A percentile compares a stretch with the other conserved stretches of the same genome.
Conservation (phyloP, 2,329 filamentous ascomycete species). For the Dothistroma pini region DNA sequence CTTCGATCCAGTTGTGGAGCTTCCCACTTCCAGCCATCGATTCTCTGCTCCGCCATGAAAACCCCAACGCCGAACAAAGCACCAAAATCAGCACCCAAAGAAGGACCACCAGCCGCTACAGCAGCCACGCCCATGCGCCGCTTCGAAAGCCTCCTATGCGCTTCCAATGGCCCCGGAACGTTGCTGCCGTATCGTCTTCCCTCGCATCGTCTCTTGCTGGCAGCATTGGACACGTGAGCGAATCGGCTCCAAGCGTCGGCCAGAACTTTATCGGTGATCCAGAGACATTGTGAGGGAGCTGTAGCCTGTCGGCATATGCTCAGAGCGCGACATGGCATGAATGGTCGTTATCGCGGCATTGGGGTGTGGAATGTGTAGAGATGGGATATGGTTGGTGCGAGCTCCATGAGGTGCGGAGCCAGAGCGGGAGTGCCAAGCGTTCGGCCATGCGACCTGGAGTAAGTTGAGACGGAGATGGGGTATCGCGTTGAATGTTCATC, state of each 20-base stretch:
- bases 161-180: slow-evolving; percentile 61
- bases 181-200: slow-evolving; percentile 54
- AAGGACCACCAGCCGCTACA: slow-evolving; percentile 9
- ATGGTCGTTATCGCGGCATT: slow-evolving; percentile 10
- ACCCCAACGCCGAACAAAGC: slow-evolving; percentile 29
- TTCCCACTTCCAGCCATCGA: slow-evolving; percentile 25
- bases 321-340: slow-evolving; percentile 28
- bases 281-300: slow-evolving; percentile 45
- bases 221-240: slow-evolving; percentile 36
- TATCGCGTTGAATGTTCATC: background rate
- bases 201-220: slow-evolving; percentile 23
- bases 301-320: slow-evolving; percentile 15
- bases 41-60: slow-evolving; percentile 10
- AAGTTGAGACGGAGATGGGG: slow-evolving; percentile 1
- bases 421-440: slow-evolving; percentile 16
- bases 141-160: slow-evolving; percentile 53
- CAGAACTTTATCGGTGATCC: slow-evolving; percentile 59
- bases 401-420: background rate
- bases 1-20: slow-evolving; percentile 16
- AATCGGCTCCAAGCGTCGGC: slow-evolving; percentile 51
- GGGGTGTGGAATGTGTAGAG: slow-evolving; percentile 4
- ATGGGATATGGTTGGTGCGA: background rate
- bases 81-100: slow-evolving; percentile 27
- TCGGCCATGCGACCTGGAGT: slow-evolving; percentile 5
- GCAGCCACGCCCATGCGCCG: slow-evolving; percentile 49